These are phyloP conservation scores for Rhodotorula sp. DNA, from an alignment of 1,284 basidiomycete species.

Conservation along the genomic window DNA sequence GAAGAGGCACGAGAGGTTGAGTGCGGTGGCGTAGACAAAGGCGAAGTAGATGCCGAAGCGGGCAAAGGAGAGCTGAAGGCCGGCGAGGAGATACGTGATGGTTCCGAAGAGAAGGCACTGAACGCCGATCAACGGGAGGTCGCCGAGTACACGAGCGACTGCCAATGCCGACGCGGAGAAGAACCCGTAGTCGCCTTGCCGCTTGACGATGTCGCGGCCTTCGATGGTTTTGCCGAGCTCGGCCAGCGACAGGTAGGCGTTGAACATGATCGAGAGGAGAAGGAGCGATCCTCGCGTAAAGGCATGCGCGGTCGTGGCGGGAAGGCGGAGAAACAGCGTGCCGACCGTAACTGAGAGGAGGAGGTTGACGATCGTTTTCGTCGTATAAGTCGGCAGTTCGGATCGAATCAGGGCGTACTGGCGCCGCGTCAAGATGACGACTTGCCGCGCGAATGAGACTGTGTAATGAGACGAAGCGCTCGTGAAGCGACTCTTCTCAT, in stretches of 20 bases:
- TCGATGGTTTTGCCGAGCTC: constrained; percentile 44
- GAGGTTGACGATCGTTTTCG: constrained; percentile 45
- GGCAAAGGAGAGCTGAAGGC: constrained; percentile 35
- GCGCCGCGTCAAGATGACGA: constrained; percentile 41
- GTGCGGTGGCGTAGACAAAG: constrained; percentile 42
- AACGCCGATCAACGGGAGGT: constrained; percentile 44
- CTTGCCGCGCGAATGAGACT: constrained; percentile 38
- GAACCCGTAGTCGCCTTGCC: constrained; percentile 45
- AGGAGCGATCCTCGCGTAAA: constrained; percentile 44
- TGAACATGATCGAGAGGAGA: constrained; percentile 44
- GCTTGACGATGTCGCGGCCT: constrained; percentile 42
- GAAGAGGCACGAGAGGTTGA: constrained; percentile 45
- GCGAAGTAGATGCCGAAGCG: constrained; percentile 40
- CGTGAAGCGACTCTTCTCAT: constrained; percentile 31
- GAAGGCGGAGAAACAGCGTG: constrained; percentile 42
- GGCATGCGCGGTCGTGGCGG: constrained; percentile 35
- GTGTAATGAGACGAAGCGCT: constrained; percentile 37
- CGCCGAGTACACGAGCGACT: constrained; percentile 42
- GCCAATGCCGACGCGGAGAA: constrained; percentile 43
- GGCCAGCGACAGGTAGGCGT: constrained; percentile 44
- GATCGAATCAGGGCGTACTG: constrained; percentile 44
- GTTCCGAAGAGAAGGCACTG: constrained; percentile 44
- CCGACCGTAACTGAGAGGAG: constrained; percentile 42
- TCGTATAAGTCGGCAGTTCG: constrained; percentile 42
- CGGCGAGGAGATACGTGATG: constrained; percentile 45